Evolutionary conservation across 2,329 filamentous ascomycete genomes (phyloP).

Genomic region (Trichoderma afroharzianum): DNA sequence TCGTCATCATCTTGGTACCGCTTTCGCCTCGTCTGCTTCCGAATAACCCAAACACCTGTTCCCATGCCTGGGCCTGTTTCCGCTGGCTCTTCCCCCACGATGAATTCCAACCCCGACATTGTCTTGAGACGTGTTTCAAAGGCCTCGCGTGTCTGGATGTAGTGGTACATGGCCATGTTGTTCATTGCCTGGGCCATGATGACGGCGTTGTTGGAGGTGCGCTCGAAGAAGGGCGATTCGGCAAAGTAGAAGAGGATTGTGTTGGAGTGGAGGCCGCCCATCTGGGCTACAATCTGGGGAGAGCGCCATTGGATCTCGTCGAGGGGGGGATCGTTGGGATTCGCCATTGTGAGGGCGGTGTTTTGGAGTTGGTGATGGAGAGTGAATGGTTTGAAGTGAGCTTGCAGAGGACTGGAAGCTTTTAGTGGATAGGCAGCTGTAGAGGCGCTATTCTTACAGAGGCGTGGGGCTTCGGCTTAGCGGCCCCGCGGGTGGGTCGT

Average conservation of each 20-base stretch:
- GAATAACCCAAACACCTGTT: slow-evolving; percentile 66
- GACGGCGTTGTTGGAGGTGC: slow-evolving; percentile 63
- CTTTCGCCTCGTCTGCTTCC: slow-evolving; percentile 63
- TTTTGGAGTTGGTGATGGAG: neutral
- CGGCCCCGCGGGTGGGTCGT: slow-evolving; percentile 1
- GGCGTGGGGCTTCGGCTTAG: slow-evolving; percentile 20
- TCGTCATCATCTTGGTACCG: slow-evolving; percentile 54
- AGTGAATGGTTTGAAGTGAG: neutral
- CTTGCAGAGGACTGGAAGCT: slow-evolving; percentile 1
- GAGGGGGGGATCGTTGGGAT: slow-evolving; percentile 50
- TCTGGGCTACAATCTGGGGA: slow-evolving; percentile 45
- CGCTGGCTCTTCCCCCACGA: slow-evolving; percentile 62
- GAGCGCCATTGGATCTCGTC: slow-evolving; percentile 67
- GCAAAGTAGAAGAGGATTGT: slow-evolving; percentile 66
- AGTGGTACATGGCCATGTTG: slow-evolving; percentile 55
- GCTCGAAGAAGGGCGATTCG: slow-evolving; percentile 64
- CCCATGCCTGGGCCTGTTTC: slow-evolving; percentile 62
- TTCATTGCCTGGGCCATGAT: slow-evolving; percentile 59
- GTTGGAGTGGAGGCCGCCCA: slow-evolving; percentile 62
- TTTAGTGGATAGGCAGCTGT: slow-evolving; percentile 13
- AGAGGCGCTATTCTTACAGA: slow-evolving; percentile 2
- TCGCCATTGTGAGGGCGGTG: slow-evolving; percentile 35
- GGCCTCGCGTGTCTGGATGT: slow-evolving; percentile 57
- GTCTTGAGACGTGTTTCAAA: slow-evolving; percentile 61
- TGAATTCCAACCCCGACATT: slow-evolving; percentile 65